Evolutionary conservation across 2,329 filamentous ascomycete genomes (phyloP).

Genomic region (Pseudogymnoascus sp.): DNA sequence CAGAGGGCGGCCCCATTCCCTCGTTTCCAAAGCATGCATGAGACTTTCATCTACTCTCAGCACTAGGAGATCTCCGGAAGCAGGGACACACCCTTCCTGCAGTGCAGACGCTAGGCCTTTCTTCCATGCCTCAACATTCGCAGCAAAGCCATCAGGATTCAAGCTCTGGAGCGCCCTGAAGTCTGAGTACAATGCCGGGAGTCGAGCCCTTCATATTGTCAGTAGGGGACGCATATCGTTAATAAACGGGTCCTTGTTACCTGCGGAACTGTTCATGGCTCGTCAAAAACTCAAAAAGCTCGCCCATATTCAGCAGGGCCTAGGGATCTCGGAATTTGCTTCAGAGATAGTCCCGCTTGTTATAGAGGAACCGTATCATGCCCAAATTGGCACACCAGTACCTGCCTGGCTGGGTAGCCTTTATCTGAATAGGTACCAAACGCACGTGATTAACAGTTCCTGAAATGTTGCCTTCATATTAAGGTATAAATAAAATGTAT

Average conservation of each 20-base stretch:
- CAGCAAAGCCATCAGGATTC: conserved; percentile 77
- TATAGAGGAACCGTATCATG: neutral
- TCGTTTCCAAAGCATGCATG: conserved; percentile 61
- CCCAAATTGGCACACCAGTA: neutral
- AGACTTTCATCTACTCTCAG: conserved; percentile 55
- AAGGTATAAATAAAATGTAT: neutral
- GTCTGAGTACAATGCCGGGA: conserved; percentile 83
- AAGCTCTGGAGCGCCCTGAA: conserved; percentile 65
- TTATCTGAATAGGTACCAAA: neutral
- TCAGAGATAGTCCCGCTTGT: conserved; percentile 1
- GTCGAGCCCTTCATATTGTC: conserved; percentile 49
- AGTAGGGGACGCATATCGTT: neutral
- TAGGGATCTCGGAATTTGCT: neutral
- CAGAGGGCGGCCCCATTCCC: conserved; percentile 72
- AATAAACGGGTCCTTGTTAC: conserved; percentile 29
- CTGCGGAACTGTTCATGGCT: conserved; percentile 54
- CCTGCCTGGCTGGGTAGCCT: neutral
- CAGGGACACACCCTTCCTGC: conserved; percentile 44
- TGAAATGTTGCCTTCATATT: neutral
- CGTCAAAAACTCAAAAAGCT: conserved; percentile 59
- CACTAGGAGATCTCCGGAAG: conserved; percentile 41
- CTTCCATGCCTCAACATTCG: conserved; percentile 74
- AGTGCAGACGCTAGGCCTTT: conserved; percentile 63
- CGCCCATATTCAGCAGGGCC: conserved; percentile 43
- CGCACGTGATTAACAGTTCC: neutral